Percentiles rank a stretch among this genome's conserved stretches.
phyloP scores from a whole-genome alignment of 163 green algal species.

The Chloromonas sp. region DNA sequence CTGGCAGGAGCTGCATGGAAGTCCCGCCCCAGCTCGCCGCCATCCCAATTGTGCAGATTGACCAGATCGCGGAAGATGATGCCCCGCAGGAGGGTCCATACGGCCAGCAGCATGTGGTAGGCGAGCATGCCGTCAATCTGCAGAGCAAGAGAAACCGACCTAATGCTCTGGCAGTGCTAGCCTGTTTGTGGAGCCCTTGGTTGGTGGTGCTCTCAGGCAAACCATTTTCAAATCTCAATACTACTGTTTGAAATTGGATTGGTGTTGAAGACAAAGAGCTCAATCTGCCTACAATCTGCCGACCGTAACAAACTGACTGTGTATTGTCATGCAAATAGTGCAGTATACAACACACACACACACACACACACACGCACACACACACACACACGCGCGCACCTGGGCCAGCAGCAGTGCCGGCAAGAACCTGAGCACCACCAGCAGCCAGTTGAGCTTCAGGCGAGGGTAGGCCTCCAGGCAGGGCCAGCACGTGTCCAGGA shows the following conservation, averaged over 20 bases:
- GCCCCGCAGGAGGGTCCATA: background rate
- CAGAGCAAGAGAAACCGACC: background rate
- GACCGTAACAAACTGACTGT: too few species aligned
- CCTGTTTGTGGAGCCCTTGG: too few species aligned
- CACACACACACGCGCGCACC: background rate
- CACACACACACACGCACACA: too few species aligned
- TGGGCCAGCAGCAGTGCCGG: background rate
- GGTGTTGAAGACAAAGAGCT: too few species aligned
- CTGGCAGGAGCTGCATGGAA: background rate
- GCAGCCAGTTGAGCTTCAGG: background rate
- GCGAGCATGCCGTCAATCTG: background rate
- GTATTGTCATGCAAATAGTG: too few species aligned
- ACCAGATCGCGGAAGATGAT: background rate
- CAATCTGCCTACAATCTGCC: too few species aligned
- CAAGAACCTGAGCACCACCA: background rate
- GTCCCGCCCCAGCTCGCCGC: background rate
- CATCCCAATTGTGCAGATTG: background rate
- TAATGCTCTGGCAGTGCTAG: too few species aligned
- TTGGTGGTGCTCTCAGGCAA: too few species aligned
- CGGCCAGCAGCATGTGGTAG: background rate
- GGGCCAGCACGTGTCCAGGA: background rate
- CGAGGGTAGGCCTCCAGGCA: background rate
- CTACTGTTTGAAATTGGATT: too few species aligned
- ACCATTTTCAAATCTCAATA: too few species aligned
- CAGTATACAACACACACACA: too few species aligned